Evolutionary conservation across 345 rosid species (phyloP), one percentile per base, ranked within the genome.

Genomic region (Brassica rapa): DNA sequence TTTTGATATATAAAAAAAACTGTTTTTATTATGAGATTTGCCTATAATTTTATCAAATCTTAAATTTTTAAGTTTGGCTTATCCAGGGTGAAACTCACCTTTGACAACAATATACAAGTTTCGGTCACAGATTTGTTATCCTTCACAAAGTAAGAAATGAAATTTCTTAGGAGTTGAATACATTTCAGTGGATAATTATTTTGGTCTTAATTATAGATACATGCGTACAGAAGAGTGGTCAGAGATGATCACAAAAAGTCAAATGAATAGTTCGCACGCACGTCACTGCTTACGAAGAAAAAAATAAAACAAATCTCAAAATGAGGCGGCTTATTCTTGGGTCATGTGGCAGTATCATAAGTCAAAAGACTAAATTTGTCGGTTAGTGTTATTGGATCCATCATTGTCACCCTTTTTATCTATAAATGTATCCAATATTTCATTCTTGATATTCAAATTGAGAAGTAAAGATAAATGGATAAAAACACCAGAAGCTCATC

Each of bases 221-320:
- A 37, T 37, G 10, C 43, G 43, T 37, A 8, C 10, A 37, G 43
- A 37, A 43, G 16, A 46, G 16, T 46, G 16, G 55, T 46, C 16
- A 46, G 55, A 46, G 15, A 12, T 46, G 55, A 46, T 46, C 55
- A 14, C 55, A 46, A 14, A 12, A 8, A 3, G 64, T 64, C 62
- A 74, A 63, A 23, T 64, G 24, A 30, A 51, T 23, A 19, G 63
- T 64, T 51, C 27, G 16, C 66, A 10, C 11, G 9, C 62, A 76
- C 79, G 79, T 76, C 79, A 76, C 51, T 60, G 79, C 73, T 76
- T 76, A 76, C 79, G 79, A 62, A 32, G 4, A n/a, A 12, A 37
- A 66, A 56, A 39, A 23, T 25, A 55, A 56, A 39, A 14, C 41
- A 25, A 39, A 59, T 25, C 57, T 37, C 59, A 25, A 65, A 24